These are phyloP conservation scores for Lachnellula cervina DNA, from an alignment of 2,329 filamentous ascomycete genomes.

Conservation along the genomic window DNA sequence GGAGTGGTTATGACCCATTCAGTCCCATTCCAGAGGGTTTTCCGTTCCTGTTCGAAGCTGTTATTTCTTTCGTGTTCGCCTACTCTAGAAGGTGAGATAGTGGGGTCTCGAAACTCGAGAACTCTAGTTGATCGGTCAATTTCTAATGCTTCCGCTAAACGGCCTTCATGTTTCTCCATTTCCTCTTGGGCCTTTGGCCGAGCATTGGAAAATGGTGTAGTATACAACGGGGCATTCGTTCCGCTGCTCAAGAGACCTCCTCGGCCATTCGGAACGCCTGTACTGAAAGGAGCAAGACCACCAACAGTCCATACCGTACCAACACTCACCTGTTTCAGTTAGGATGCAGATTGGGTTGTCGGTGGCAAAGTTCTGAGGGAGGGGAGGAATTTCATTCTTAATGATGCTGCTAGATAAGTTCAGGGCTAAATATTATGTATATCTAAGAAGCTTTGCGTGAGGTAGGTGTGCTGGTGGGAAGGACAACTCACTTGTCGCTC, in stretches of 20 bases:
- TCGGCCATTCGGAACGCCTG: conserved; percentile 56
- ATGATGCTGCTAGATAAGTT: not conserved
- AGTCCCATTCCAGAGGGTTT: conserved; percentile 33
- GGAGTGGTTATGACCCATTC: conserved; percentile 25
- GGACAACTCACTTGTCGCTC: conserved; percentile 29
- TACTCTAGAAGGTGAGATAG: conserved; percentile 24
- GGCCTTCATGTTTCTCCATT: conserved; percentile 62
- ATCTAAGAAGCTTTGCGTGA: not conserved
- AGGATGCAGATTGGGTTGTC: conserved; percentile 3
- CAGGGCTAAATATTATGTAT: not conserved
- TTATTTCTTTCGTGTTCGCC: conserved; percentile 23
- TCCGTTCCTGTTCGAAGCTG: conserved; percentile 16
- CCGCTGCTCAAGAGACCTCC: conserved; percentile 63
- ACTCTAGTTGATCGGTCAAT: conserved; percentile 66
- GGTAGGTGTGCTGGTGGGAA: not conserved
- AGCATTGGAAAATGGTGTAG: conserved; percentile 43
- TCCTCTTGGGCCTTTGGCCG: conserved; percentile 51
- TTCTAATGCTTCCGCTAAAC: conserved; percentile 76
- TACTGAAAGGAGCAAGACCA: conserved; percentile 54
- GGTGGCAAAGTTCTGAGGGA: not conserved
- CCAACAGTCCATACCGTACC: conserved; percentile 75
- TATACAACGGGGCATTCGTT: conserved; percentile 65
- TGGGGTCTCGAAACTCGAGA: conserved; percentile 46
- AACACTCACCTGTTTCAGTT: conserved; percentile 49
- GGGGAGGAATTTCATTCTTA: not conserved